A percentile compares a stretch with the other conserved stretches of the same genome.
These are phyloP conservation scores for Reutealis trisperma DNA, from an alignment of 345 rosid species.

Conservation along the genomic window DNA sequence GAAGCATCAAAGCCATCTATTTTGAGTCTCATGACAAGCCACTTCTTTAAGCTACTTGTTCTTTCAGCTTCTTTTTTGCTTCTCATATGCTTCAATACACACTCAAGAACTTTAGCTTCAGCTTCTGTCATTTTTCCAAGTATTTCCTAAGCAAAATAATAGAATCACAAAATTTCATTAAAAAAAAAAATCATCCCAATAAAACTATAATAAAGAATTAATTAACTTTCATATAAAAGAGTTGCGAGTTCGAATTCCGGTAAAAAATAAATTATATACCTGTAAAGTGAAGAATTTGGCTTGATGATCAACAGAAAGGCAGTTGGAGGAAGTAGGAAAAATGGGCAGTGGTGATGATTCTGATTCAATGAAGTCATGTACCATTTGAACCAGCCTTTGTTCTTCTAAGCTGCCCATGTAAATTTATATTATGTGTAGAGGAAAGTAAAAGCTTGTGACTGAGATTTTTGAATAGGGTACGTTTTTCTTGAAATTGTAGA, in stretches of 20 bases:
- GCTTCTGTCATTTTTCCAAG: constrained; percentile 31
- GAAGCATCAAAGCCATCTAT: constrained; percentile 53
- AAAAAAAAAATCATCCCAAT: neutral
- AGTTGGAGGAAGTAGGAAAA: constrained; percentile 22
- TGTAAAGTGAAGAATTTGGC: constrained; percentile 29
- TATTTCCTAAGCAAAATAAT: constrained; percentile 34
- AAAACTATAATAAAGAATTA: neutral
- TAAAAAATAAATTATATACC: constrained; percentile 25
- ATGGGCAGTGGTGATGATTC: constrained; percentile 31
- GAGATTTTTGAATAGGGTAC: neutral
- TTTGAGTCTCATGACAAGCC: constrained; percentile 44
- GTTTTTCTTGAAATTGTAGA: neutral
- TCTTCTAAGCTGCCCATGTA: constrained; percentile 45
- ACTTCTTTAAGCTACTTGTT: constrained; percentile 31
- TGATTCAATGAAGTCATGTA: constrained; percentile 58
- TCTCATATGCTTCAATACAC: constrained; percentile 39
- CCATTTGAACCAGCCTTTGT: constrained; percentile 55
- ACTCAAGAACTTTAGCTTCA: constrained; percentile 36
- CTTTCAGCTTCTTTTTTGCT: constrained; percentile 28
- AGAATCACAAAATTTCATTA: neutral
- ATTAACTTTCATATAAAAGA: no score
- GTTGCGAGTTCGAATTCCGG: no score
- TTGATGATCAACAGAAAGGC: constrained; percentile 20
- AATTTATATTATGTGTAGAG: neutral
- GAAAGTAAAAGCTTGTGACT: neutral